Percentiles rank a stretch among this genome's conserved stretches.
Conservation (phyloP, 1,284 basidiomycete species). For the Sanghuangporus sanghuang region DNA sequence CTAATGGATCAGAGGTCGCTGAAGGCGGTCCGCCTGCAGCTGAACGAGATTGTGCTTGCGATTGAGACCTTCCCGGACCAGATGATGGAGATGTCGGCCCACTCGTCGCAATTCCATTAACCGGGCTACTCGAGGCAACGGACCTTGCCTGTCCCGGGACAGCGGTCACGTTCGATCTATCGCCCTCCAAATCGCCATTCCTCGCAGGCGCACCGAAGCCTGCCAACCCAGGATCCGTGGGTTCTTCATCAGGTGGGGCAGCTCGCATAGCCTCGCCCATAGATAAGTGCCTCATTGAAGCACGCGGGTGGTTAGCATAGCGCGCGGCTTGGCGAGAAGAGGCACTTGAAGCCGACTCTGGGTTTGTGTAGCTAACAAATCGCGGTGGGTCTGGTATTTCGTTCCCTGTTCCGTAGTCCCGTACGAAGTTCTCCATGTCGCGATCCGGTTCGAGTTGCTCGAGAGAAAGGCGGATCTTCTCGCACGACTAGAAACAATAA, state of each 20-base stretch:
- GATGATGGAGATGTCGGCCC: neutral
- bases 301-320: slow-evolving; percentile 53
- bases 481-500: slow-evolving; percentile 66
- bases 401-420: slow-evolving; percentile 79
- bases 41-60: neutral
- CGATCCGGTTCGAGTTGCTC: slow-evolving; percentile 80
- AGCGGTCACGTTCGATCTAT: slow-evolving; percentile 26
- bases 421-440: slow-evolving; percentile 83
- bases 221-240: slow-evolving; percentile 46
- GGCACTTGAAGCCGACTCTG: slow-evolving; percentile 42
- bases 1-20: neutral
- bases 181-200: slow-evolving; percentile 19
- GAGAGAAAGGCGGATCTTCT: slow-evolving; percentile 75
- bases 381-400: slow-evolving; percentile 79
- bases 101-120: slow-evolving; percentile 21
- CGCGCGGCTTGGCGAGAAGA: slow-evolving; percentile 48
- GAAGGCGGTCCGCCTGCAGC: neutral
- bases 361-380: slow-evolving; percentile 74
- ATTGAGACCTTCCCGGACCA: neutral
- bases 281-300: slow-evolving; percentile 43
- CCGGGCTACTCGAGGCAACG: slow-evolving; percentile 23
- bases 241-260: slow-evolving; percentile 37
- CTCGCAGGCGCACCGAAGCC: slow-evolving; percentile 61
- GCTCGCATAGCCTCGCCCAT: slow-evolving; percentile 27
- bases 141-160: slow-evolving; percentile 26